A percentile compares a stretch with the other conserved stretches of the same genome.
Evolutionary conservation across 495 filamentous ascomycete species (phyloP).

Genomic region (Penicillium arizonense): DNA sequence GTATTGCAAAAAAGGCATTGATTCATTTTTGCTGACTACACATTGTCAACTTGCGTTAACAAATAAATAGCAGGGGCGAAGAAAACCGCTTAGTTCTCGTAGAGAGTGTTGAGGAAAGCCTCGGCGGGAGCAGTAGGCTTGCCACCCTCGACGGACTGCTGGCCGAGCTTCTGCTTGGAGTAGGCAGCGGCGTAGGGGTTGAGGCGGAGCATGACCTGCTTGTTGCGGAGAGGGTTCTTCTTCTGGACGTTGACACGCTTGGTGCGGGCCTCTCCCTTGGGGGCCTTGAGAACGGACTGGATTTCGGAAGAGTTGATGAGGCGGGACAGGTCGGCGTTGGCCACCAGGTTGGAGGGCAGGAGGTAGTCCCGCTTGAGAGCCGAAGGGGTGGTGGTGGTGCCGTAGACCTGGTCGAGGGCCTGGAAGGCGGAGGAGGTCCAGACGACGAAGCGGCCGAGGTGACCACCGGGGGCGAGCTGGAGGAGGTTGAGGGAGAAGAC

Average conservation of each 20-base stretch:
- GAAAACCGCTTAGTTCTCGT: slow-evolving; percentile 49
- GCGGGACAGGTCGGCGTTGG: slow-evolving; percentile 89
- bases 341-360: slow-evolving; percentile 81
- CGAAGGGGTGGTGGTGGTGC: slow-evolving; percentile 77
- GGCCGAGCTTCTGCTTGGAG: slow-evolving; percentile 76
- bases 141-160: slow-evolving; percentile 52
- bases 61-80: slow-evolving; percentile 15
- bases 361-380: slow-evolving; percentile 98
- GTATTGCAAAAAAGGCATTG: slow-evolving; percentile 36
- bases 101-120: slow-evolving; percentile 50
- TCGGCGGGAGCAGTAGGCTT: slow-evolving; percentile 53
- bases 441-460: slow-evolving; percentile 98
- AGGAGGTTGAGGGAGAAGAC: slow-evolving; percentile 97
- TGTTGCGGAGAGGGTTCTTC: slow-evolving; percentile 99
- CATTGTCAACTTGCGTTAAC: slow-evolving; percentile 23
- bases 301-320: slow-evolving; percentile 99
- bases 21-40: slow-evolving; percentile 36
- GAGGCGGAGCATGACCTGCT: slow-evolving; percentile 92
- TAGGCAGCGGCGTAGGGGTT: slow-evolving; percentile 94
- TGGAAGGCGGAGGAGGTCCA: slow-evolving; percentile 97
- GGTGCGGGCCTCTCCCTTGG: slow-evolving; percentile 83
- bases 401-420: slow-evolving; percentile 94
- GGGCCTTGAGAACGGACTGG: slow-evolving; percentile 85
- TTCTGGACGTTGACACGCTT: slow-evolving; percentile 93
- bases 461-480: slow-evolving; percentile 96